A percentile compares a stretch with the other conserved stretches of the same genome.
These are phyloP conservation scores for Williopsis jadinii DNA, from an alignment of 1,139 yeast species.

Conservation along the genomic window DNA sequence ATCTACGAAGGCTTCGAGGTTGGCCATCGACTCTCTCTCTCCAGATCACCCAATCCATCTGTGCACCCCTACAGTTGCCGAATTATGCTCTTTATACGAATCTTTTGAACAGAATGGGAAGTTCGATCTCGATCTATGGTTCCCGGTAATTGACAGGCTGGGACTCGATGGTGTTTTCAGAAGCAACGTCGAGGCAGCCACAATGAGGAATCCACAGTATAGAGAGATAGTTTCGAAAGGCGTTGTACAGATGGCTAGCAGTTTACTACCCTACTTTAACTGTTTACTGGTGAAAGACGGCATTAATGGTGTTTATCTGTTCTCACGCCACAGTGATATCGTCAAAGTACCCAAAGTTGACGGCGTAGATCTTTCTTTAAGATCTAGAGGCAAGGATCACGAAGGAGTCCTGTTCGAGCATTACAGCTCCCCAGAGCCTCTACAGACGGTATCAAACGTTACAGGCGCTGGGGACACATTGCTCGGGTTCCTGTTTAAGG, in stretches of 20 bases:
- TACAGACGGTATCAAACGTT: constrained; percentile 39
- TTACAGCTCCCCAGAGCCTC: constrained; percentile 42
- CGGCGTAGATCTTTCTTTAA: neutral
- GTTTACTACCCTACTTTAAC: constrained; percentile 68
- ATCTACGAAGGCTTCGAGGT: constrained; percentile 41
- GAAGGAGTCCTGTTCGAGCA: constrained; percentile 57
- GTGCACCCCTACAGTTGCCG: constrained; percentile 52
- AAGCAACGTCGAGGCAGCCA: constrained; percentile 10
- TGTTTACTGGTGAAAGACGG: constrained; percentile 65
- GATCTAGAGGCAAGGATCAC: constrained; percentile 11
- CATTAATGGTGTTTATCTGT: constrained; percentile 52
- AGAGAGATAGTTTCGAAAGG: constrained; percentile 36
- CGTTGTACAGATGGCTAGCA: constrained; percentile 59
- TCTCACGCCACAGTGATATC: constrained; percentile 12
- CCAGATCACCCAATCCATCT: constrained; percentile 7
- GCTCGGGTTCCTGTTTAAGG: constrained; percentile 34
- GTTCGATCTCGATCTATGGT: constrained; percentile 68
- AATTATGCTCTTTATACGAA: constrained; percentile 47
- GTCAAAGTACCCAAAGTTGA: constrained; percentile 2
- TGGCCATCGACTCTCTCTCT: constrained; percentile 3
- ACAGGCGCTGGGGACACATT: constrained; percentile 76
- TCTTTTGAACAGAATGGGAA: constrained; percentile 40
- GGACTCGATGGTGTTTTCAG: constrained; percentile 37
- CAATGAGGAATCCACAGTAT: constrained; percentile 20
- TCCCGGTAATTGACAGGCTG: constrained; percentile 59